phyloP scores from a whole-genome alignment of 495 filamentous ascomycete species.

The Penicillium pulvis region DNA sequence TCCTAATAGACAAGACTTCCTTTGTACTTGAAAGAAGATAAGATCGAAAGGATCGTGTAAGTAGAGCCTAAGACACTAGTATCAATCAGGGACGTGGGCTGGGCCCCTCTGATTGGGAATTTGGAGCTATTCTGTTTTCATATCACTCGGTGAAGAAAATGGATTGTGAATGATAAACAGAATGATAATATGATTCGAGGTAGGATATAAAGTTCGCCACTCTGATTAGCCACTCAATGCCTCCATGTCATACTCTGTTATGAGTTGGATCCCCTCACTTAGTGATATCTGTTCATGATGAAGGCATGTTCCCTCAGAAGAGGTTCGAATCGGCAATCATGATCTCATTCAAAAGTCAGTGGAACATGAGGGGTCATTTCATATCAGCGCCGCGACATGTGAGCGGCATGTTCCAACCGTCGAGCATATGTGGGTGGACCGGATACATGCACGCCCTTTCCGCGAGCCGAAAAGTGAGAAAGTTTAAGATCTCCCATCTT shows the following conservation, averaged over 20 bases:
- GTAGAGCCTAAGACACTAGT: too few relatives aligned
- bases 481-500: background rate
- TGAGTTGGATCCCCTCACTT: background rate
- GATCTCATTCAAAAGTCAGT: background rate
- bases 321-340: background rate
- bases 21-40: too few relatives aligned
- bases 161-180: too few relatives aligned
- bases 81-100: too few relatives aligned
- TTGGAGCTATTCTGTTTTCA: too few relatives aligned
- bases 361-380: constrained; percentile 2
- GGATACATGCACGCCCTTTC: background rate
- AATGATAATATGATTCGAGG: too few relatives aligned
- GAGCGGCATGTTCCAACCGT: background rate
- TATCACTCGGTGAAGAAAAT: too few relatives aligned
- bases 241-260: background rate
- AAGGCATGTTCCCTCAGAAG: too few relatives aligned
- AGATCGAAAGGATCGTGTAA: too few relatives aligned
- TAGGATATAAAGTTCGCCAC: background rate
- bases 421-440: background rate
- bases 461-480: background rate
- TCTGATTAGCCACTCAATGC: background rate
- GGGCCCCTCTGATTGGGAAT: too few relatives aligned
- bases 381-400: background rate
- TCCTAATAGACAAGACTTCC: too few relatives aligned
- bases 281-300: background rate